Evolutionary conservation across 257 asterid genomes (phyloP), one percentile per base, ranked within the genome.

Genomic region (Nicotiana obtusifolia): DNA sequence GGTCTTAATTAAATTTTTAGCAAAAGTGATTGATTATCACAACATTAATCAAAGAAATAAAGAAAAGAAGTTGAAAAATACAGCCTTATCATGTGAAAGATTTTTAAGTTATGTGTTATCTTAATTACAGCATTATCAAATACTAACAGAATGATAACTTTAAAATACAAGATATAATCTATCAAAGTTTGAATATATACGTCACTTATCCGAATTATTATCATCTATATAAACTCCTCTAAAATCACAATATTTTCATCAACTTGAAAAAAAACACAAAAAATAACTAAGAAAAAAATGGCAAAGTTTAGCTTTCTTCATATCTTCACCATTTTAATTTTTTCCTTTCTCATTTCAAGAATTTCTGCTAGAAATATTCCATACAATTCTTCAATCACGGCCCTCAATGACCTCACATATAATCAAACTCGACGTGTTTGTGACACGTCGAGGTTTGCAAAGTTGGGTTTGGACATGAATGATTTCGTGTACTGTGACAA

Each of bases 391-490:
- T 56, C 61, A 16, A 56, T 56, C 0, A 56, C 61, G 1, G n/a
- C n/a, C 61, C 61, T 56, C n/a, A 56, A 56, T 17, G 61, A 56
- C 5, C 61, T 56, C 78, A 86, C 33, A 76, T 84, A 31, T 35
- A 67, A 28, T 5, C 20, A 67, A 28, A 67, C 22, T n/a, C 76
- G 76, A 1, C 81, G 81, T 5, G 87, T 85, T 10, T 88, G 91
- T 49, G 78, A 85, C 61, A 57, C 84, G 8, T 7, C 30, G n/a
- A 84, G 91, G 81, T 89, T 84, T 67, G 41, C 30, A 0, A 81
- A 81, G 56, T 84, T 83, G 15, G 89, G 90, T 4, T 35, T 87
- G 86, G 67, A 81, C 82, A 82, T 86, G 59, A 69, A 84, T 24
- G 67, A 83, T 5, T 86, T 83, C 6, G 81, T 66, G 8, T 90